A percentile compares a stretch with the other conserved stretches of the same genome.
Conservation (phyloP, 371 early-diverging fungal genomes). For the Mucor plumbeus region DNA sequence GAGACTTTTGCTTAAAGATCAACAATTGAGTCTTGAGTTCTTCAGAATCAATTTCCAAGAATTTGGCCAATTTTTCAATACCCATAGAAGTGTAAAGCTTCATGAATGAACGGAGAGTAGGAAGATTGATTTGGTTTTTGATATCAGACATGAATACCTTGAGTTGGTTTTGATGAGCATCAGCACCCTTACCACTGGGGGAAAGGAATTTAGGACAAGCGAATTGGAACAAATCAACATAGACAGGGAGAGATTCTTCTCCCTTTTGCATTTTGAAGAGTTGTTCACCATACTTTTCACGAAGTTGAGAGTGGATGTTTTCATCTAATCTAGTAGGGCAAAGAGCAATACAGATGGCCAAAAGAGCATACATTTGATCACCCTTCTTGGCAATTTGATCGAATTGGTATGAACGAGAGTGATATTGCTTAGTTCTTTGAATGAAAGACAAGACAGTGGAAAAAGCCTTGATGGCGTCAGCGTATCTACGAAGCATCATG, state of each 20-base stretch:
- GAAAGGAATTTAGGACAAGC: slow-evolving; percentile 96
- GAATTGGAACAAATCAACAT: slow-evolving; percentile 89
- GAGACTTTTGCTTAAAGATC: slow-evolving; percentile 91
- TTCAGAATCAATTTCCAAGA: slow-evolving; percentile 83
- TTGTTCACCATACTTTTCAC: slow-evolving; percentile 94
- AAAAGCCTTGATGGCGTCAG: slow-evolving; percentile 94
- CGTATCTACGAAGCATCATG: slow-evolving; percentile 96
- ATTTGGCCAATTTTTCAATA: slow-evolving; percentile 86
- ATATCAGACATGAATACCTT: slow-evolving; percentile 88
- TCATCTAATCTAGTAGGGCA: slow-evolving; percentile 95
- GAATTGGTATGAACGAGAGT: slow-evolving; percentile 90
- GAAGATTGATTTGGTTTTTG: slow-evolving; percentile 81
- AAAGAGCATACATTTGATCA: slow-evolving; percentile 93
- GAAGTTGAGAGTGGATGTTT: slow-evolving; percentile 81
- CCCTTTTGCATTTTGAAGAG: slow-evolving; percentile 86
- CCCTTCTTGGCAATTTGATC: slow-evolving; percentile 92
- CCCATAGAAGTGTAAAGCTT: slow-evolving; percentile 93
- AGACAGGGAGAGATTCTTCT: slow-evolving; percentile 78
- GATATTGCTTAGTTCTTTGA: slow-evolving; percentile 91
- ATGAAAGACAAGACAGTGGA: slow-evolving; percentile 90
- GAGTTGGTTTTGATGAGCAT: slow-evolving; percentile 80
- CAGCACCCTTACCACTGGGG: slow-evolving; percentile 68
- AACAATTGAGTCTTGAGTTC: slow-evolving; percentile 85
- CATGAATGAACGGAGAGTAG: slow-evolving; percentile 91
- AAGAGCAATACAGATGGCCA: slow-evolving; percentile 89